Evolutionary conservation across 176 grass and related monocot genomes (phyloP).

Genomic region (Aegilops tauschii): DNA sequence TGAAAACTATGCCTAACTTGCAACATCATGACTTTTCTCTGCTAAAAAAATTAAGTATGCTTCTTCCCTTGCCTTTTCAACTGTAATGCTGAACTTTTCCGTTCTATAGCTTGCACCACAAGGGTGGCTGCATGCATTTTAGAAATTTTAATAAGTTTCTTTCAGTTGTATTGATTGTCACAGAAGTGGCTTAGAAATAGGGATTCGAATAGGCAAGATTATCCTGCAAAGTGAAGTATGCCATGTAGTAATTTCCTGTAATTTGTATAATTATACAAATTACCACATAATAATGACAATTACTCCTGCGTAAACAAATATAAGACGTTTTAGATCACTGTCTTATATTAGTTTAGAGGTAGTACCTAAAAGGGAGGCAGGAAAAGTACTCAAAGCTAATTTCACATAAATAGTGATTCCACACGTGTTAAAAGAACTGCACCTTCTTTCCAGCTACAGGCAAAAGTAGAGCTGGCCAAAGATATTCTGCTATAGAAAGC

Average conservation of each 20-base stretch:
- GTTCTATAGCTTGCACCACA: too few species aligned
- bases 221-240: too few species aligned
- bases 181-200: too few species aligned
- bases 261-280: background rate
- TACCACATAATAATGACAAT: background rate
- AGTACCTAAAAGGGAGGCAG: too few species aligned
- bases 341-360: too few species aligned
- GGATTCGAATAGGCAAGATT: too few species aligned
- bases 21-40: background rate
- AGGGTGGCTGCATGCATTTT: too few species aligned
- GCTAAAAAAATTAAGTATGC: background rate
- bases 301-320: too few species aligned
- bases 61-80: background rate
- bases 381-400: background rate
- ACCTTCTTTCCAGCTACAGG: conserved; percentile 96
- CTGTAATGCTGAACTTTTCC: background rate
- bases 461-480: conserved; percentile 91
- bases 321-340: too few species aligned
- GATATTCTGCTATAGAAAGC: conserved; percentile 82
- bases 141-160: too few species aligned
- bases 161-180: too few species aligned
- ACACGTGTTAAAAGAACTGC: background rate
- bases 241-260: too few species aligned
- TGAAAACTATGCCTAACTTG: background rate
- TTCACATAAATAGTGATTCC: background rate